Base-by-base conservation (phyloP, 176 grass and related monocot species). In the Carex littledalei region DNA sequence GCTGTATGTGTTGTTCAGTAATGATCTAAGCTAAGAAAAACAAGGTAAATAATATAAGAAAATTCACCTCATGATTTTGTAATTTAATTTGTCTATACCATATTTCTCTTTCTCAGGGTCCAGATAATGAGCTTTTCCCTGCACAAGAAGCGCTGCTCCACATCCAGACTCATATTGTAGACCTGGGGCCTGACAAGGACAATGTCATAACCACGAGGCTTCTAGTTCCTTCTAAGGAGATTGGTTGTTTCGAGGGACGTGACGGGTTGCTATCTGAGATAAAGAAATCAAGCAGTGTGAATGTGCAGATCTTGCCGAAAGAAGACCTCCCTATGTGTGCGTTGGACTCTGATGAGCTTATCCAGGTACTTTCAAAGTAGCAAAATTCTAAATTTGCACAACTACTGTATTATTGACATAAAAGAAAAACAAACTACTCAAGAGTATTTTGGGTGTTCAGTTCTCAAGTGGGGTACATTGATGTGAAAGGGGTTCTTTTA, bases 291-390 rank as follows among this genome's bases (percentile, higher is more conserved):
- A 94, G 90, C 79, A 92, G 66, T 85, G 96, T 90, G 22, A 99
- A 99, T 81, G 57, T 99, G 80, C 96, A 95, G 84, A 92, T 99
- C 85, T 95, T 99, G 87, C 93, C 96, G 52, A 99, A 92, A 84
- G 91, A 92, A 84, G 80, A 94, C 59, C 88, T 93, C 93, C 96
- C 96, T 67, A 78, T 82, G 54, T 94, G 96, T 10, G 93, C 93
- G 21, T 74, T 90, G 59, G 96, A 95, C n/a, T 88, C 93, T 84
- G 96, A 99, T 90, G 93, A 95, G 75, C 91, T 99, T 71, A 81
- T 99, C 84, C 96, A 99, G 96, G 96, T 99, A 87, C 63, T 84
- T 87, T 22, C 56, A 34, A 81, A 88, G 66, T 57, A 78, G 64
- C 82, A 75, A 63, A 67, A 56, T 14, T 31, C 12, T 57, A 21